These are phyloP conservation scores for Yamagishiella unicocca DNA, from an alignment of 139 green algal genomes.

Conservation along the genomic window DNA sequence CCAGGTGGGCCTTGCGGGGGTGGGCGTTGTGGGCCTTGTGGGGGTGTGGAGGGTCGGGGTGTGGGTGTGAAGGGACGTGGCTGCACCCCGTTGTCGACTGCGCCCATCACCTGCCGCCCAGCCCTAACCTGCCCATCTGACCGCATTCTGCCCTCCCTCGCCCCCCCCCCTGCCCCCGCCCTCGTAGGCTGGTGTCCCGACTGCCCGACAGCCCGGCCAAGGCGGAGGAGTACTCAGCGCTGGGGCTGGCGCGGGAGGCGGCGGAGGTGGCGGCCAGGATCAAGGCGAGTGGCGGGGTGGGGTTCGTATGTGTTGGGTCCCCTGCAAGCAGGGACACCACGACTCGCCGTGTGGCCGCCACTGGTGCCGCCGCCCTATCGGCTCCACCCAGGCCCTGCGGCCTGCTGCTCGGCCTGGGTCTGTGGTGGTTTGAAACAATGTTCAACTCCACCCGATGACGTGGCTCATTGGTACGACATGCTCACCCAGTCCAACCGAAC, in stretches of 20 bases:
- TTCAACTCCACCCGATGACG: neutral
- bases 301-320: neutral
- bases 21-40: neutral
- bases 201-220: conserved; percentile 71
- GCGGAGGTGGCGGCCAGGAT: conserved; percentile 66
- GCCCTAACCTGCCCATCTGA: neutral
- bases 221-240: conserved; percentile 69
- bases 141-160: neutral
- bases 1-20: conserved; percentile 48
- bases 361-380: too few relatives aligned
- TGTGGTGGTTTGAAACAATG: neutral
- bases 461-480: too few relatives aligned
- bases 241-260: conserved; percentile 67
- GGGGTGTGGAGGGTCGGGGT: neutral
- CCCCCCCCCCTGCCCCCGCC: too few relatives aligned
- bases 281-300: neutral
- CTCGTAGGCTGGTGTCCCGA: conserved; percentile 67
- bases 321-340: neutral
- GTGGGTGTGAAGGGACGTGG: neutral
- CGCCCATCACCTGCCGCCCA: neutral
- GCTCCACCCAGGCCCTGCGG: too few relatives aligned
- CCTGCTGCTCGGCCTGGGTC: too few relatives aligned
- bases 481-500: too few relatives aligned
- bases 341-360: neutral
- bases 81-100: neutral